Conservation (phyloP, 176 grass and related monocot genomes). For the Avena sativa region DNA sequence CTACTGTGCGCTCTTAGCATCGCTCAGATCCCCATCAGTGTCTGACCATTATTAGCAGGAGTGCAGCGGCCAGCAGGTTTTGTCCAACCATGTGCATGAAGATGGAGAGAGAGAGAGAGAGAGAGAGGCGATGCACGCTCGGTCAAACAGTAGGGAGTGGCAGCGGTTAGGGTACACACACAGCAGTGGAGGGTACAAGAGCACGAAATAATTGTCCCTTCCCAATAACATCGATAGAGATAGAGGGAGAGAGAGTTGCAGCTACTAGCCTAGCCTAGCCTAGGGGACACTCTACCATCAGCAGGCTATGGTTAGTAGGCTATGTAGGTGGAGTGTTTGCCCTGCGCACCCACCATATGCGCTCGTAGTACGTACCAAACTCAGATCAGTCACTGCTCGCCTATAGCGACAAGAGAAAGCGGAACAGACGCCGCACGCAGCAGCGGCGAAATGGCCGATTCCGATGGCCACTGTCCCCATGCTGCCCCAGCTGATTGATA, state of each 20-base stretch:
- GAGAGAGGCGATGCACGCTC: background rate
- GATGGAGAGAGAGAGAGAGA: no score
- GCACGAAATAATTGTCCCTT: slow-evolving; percentile 67
- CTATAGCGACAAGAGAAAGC: slow-evolving; percentile 57
- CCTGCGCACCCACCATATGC: slow-evolving; percentile 43
- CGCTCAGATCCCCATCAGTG: slow-evolving; percentile 44
- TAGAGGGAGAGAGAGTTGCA: slow-evolving; percentile 11
- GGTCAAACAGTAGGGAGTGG: slow-evolving; percentile 53
- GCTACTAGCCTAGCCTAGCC: background rate
- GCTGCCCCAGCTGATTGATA: slow-evolving; percentile 23
- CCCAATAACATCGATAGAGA: slow-evolving; percentile 7
- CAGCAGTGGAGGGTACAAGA: slow-evolving; percentile 19
- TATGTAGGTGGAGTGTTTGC: slow-evolving; percentile 54
- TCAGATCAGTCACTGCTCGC: slow-evolving; percentile 63
- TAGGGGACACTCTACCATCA: slow-evolving; percentile 39
- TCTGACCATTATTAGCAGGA: slow-evolving; percentile 44
- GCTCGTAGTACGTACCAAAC: slow-evolving; percentile 45
- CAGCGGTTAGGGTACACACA: slow-evolving; percentile 4
- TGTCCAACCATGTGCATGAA: background rate
- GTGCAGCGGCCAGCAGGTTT: background rate
- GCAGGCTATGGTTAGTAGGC: slow-evolving; percentile 21
- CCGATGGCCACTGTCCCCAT: slow-evolving; percentile 44
- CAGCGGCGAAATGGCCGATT: background rate
- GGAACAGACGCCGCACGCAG: slow-evolving; percentile 53
- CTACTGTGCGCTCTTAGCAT: background rate